Conservation (phyloP, 495 filamentous ascomycete genomes). For the Viridothelium virens region DNA sequence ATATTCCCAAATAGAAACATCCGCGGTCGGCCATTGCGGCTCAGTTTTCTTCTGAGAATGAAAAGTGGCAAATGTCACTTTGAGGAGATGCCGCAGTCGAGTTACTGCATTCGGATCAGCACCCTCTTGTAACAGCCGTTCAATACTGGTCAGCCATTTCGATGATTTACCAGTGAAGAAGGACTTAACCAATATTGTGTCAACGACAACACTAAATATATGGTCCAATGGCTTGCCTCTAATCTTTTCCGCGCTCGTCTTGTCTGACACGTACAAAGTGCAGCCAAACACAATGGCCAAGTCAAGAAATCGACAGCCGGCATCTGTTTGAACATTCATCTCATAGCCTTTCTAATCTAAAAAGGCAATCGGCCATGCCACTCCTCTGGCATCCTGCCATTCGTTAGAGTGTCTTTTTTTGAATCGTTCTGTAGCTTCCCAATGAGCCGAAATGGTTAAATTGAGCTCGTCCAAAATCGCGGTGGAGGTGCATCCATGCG, state of each 20-base stretch:
- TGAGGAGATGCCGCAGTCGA: too few species aligned
- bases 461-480: neutral
- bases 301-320: neutral
- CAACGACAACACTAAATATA: neutral
- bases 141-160: neutral
- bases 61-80: too few species aligned
- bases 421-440: neutral
- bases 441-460: neutral
- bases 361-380: neutral
- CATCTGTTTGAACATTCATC: too few species aligned
- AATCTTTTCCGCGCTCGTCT: neutral
- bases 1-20: neutral
- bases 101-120: neutral
- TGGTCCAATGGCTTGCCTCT: neutral
- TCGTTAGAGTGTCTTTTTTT: too few species aligned
- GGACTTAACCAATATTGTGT: neutral
- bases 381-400: neutral
- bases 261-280: neutral
- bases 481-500: neutral
- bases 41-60: too few species aligned
- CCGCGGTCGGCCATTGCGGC: neutral
- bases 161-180: neutral
- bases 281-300: neutral
- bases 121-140: neutral
- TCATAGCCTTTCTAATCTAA: too few species aligned